These are phyloP conservation scores for Typha latifolia DNA, from an alignment of 176 grass and related monocot species.

Conservation along the genomic window DNA sequence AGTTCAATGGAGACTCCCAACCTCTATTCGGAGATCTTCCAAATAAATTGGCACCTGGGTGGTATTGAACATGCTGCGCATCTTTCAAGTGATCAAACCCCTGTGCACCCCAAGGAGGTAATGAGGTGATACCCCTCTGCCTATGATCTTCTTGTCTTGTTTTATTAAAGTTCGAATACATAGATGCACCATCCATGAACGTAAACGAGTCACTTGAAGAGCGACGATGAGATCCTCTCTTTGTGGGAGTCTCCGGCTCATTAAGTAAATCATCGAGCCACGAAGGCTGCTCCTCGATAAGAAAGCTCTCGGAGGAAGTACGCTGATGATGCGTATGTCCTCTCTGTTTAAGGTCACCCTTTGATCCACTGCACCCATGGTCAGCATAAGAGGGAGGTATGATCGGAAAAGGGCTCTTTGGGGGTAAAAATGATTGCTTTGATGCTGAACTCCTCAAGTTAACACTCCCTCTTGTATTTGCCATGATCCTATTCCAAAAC, in stretches of 20 bases:
- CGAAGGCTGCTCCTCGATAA: conserved; percentile 80
- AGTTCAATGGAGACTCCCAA: conserved; percentile 7
- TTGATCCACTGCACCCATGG: conserved; percentile 45
- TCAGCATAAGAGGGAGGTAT: conserved; percentile 31
- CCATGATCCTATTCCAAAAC: conserved; percentile 16
- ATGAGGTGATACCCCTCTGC: no score
- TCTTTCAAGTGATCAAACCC: no score
- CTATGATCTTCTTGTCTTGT: no score
- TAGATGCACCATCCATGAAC: conserved; percentile 29
- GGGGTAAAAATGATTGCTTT: conserved; percentile 40
- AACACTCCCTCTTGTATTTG: conserved; percentile 14
- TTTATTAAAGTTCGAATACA: no score
- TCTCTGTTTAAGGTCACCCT: conserved; percentile 17
- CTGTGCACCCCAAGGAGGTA: no score
- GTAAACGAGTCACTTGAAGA: conserved; percentile 88
- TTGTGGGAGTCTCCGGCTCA: conserved; percentile 61
- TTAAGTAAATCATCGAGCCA: conserved; percentile 94
- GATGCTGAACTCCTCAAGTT: conserved; percentile 20
- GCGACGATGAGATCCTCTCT: conserved; percentile 53
- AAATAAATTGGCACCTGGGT: no score
- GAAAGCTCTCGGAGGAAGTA: conserved; percentile 81
- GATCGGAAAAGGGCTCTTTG: conserved; percentile 68
- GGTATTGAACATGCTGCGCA: no score
- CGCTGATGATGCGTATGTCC: conserved; percentile 52
- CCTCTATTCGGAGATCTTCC: not conserved